Conservation (phyloP, 202 grass and related monocot species). For the Digitaria exilis region DNA sequence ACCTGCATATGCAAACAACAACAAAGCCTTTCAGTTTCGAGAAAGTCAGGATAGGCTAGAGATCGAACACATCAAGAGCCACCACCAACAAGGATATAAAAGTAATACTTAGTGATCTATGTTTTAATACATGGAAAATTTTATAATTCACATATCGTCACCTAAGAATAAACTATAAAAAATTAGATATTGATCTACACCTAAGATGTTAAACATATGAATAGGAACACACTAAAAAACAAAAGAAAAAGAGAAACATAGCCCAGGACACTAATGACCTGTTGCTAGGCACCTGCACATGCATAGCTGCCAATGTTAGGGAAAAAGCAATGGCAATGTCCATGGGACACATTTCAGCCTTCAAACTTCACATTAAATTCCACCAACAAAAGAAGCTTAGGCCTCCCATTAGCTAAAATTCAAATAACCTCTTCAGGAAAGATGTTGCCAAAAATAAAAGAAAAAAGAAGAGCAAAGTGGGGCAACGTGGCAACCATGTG, state of each 20-base stretch:
- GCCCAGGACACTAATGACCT: not conserved
- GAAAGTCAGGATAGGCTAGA: not conserved
- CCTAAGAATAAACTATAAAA: not conserved
- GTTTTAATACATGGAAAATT: not conserved
- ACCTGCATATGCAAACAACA: slow-evolving; percentile 49
- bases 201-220: not conserved
- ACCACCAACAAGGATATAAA: not conserved
- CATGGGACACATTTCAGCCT: not conserved
- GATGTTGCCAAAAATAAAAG: too few species aligned
- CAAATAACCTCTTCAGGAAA: not conserved
- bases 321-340: not conserved
- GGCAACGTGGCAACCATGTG: not conserved
- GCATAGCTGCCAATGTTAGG: slow-evolving; percentile 10
- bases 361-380: not conserved
- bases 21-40: not conserved
- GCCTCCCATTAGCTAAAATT: slow-evolving; percentile 8
- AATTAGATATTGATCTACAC: not conserved
- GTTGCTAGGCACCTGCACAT: slow-evolving; percentile 39
- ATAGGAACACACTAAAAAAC: not conserved
- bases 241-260: not conserved
- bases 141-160: not conserved
- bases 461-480: not conserved
- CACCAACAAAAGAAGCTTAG: not conserved
- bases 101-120: not conserved
- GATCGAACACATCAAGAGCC: not conserved